Percentiles rank a stretch among this genome's conserved stretches.
phyloP scores from a whole-genome alignment of 2,329 filamentous ascomycete species.

The Septoria petroselini region DNA sequence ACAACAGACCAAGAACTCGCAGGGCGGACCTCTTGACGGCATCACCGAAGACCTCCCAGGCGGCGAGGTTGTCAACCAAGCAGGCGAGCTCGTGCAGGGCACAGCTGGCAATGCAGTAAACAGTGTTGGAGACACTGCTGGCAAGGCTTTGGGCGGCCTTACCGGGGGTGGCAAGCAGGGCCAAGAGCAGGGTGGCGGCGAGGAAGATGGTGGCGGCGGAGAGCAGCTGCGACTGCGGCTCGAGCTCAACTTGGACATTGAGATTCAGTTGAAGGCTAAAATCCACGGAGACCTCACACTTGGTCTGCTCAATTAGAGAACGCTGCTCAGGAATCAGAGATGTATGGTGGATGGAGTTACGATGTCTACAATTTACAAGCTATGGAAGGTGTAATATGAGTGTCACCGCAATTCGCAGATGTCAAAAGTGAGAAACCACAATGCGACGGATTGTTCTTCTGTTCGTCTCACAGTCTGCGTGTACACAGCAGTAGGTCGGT shows the following conservation, averaged over 20 bases:
- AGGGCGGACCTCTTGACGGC: constrained; percentile 52
- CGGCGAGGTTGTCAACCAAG: constrained; percentile 52
- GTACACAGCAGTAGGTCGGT: no score
- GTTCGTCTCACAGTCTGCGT: neutral
- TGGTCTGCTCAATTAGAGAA: constrained; percentile 45
- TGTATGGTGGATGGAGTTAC: neutral
- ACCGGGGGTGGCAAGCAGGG: constrained; percentile 41
- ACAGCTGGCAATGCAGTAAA: constrained; percentile 50
- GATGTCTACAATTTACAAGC: constrained; percentile 1
- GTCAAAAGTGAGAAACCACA: neutral
- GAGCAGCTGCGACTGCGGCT: constrained; percentile 56
- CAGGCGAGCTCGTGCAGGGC: constrained; percentile 55
- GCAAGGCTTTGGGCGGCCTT: constrained; percentile 48
- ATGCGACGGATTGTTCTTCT: no score
- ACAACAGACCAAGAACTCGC: constrained; percentile 41
- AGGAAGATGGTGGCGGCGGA: constrained; percentile 42
- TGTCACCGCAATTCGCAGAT: no score
- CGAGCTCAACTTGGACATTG: constrained; percentile 61
- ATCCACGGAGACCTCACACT: constrained; percentile 63
- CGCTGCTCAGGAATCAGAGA: neutral
- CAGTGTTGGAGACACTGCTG: constrained; percentile 45
- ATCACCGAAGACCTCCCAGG: constrained; percentile 55
- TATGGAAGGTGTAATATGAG: no score
- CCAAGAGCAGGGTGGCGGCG: constrained; percentile 34
- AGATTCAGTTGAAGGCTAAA: constrained; percentile 63